Percentiles rank a stretch among this genome's conserved stretches.
These are phyloP conservation scores for Samsoniella hepiali DNA, from an alignment of 2,329 filamentous ascomycete species.

Conservation along the genomic window DNA sequence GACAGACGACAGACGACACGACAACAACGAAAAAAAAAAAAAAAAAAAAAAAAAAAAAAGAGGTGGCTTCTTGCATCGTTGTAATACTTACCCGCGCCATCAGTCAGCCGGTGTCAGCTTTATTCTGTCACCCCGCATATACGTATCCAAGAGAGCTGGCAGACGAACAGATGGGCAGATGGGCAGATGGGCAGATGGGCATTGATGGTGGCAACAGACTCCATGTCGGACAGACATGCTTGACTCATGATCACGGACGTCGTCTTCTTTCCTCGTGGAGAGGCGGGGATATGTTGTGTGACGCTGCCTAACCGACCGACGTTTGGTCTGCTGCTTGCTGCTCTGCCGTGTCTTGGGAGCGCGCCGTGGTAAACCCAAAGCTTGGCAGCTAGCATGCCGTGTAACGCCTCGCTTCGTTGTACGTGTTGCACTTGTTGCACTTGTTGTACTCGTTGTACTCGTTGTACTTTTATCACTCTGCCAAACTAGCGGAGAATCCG, in stretches of 20 bases:
- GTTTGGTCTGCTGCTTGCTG: not conserved
- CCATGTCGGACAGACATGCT: not conserved
- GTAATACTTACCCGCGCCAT: not conserved
- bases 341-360: not conserved
- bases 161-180: not conserved
- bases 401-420: not conserved
- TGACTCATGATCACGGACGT: not conserved
- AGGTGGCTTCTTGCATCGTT: not conserved
- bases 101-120: not conserved
- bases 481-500: too few species aligned
- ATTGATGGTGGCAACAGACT: not conserved
- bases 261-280: not conserved
- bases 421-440: not conserved
- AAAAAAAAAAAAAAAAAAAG: not conserved
- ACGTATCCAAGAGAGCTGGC: not conserved
- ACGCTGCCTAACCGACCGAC: constrained; percentile 7
- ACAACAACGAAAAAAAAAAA: not conserved
- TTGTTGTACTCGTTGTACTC: too few species aligned
- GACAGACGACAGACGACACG: not conserved
- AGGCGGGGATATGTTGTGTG: not conserved
- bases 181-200: not conserved
- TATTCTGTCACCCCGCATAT: not conserved
- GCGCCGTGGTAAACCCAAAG: not conserved
- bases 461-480: not conserved
- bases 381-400: constrained; percentile 3